Evolutionary conservation across 73 alveolate genomes (phyloP).

Genomic region (Stentor coeruleus): DNA sequence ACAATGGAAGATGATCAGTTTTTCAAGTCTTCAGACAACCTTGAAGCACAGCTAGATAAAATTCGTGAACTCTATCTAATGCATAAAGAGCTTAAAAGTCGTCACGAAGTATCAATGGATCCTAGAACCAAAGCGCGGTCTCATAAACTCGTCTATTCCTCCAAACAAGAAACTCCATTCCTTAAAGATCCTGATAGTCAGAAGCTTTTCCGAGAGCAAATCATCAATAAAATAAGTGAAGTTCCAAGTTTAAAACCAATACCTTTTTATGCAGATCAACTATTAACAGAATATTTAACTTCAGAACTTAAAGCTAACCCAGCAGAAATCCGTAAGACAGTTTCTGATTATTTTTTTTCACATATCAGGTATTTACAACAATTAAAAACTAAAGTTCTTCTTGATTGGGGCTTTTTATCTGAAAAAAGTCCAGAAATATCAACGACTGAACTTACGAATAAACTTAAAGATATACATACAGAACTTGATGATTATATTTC

Average conservation of each 20-base stretch:
- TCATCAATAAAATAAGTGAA: slow-evolving; percentile 1
- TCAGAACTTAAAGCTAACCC: not conserved
- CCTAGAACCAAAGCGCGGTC: slow-evolving; percentile 2
- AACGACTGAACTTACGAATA: not conserved
- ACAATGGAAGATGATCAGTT: slow-evolving; percentile 18
- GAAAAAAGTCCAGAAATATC: not conserved
- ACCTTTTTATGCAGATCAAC: slow-evolving; percentile 4
- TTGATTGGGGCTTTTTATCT: not conserved
- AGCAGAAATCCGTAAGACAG: slow-evolving; percentile 8
- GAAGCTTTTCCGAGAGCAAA: not conserved
- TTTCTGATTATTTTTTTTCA: not conserved
- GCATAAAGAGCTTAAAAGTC: slow-evolving; percentile 3
- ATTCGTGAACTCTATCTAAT: slow-evolving; percentile 19
- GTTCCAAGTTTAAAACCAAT: not conserved
- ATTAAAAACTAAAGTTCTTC: not conserved
- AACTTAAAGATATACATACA: not conserved
- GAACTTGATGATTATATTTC: slow-evolving; percentile 1
- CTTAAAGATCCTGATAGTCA: slow-evolving; percentile 10
- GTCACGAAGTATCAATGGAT: slow-evolving; percentile 7
- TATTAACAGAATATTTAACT: not conserved
- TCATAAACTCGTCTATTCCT: slow-evolving; percentile 11
- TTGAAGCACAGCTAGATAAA: not conserved
- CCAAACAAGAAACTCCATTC: not conserved
- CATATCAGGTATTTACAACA: not conserved
- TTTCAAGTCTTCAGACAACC: not conserved